phyloP scores from a whole-genome alignment of 2,329 filamentous ascomycete species.

The Aspergillus costaricaensis region DNA sequence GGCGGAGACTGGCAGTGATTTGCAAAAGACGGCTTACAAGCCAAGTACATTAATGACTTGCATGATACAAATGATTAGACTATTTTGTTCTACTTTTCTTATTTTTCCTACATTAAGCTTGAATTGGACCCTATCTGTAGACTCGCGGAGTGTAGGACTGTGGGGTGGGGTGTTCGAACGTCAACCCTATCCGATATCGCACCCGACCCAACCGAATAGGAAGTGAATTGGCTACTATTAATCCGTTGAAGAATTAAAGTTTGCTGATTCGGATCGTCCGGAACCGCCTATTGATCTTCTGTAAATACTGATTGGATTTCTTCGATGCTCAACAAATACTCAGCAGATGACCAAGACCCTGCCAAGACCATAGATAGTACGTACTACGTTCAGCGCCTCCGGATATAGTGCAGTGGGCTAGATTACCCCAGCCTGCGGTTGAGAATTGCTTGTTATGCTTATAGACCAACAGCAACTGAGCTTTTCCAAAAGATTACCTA shows the following conservation, averaged over 20 bases:
- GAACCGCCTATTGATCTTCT: background rate
- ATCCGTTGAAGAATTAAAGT: background rate
- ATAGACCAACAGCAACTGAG: too few species aligned
- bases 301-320: background rate
- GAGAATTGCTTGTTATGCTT: background rate
- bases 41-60: constrained; percentile 22
- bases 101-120: background rate
- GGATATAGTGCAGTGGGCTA: background rate
- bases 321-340: background rate
- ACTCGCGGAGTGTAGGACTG: background rate
- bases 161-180: background rate
- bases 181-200: background rate
- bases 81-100: background rate
- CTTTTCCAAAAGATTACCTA: too few species aligned
- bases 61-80: constrained; percentile 24
- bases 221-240: background rate
- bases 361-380: background rate
- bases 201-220: background rate
- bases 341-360: background rate
- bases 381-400: background rate
- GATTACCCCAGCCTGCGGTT: background rate
- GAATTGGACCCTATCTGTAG: background rate
- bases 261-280: background rate
- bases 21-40: constrained; percentile 6
- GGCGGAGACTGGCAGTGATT: constrained; percentile 8